Base-by-base conservation (phyloP, 2,329 filamentous ascomycete species). In the Diplodia sapinea region DNA sequence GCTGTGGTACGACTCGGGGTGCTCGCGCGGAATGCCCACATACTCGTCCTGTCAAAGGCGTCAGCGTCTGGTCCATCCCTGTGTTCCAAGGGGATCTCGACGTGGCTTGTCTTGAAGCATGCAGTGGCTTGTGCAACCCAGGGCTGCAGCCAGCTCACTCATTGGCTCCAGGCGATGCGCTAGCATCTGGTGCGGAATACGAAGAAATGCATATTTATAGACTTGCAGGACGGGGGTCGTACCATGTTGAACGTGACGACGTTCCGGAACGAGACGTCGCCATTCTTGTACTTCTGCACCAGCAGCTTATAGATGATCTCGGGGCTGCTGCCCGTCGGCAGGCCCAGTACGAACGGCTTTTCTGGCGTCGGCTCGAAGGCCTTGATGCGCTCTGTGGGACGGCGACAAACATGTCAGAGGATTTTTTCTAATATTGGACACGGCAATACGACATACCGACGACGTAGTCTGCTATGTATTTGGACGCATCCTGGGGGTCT, bases 161-260 rank as follows among this genome's bases (percentile, higher is more conserved):
- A 56, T 56, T 47, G 56, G 56, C 56, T 17, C 56, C 17, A 20
- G 23, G 3, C 20, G 57, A 43, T 3, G 26, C 57, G 62, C 49
- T 52, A 40, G 52, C 52, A 20, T 36, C 57, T 66, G 5, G 59
- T 20, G 50, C 36, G 66, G 38, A 57, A 56, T 50, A 52, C 55
- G 52, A 67, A 69, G 23, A 61, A 49, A 33, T 17, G 55, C 26
- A 38, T 63, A 63, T 63, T 63, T 38, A 63, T 63, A 63, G 59
- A 43, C 12, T 8, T 47, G 50, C 20, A 43, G 33, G 26, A 43
- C 26, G 50, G 38, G 23, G 61, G 54, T 71, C 81, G 68, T 85
- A 91, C 89, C 92, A 95, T 95, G 80, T 95, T 95, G 84, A 96
- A 96, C 31, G 92, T 96, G 76, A 95, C 87, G 74, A 96, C 91